These are phyloP conservation scores for Colletotrichum tropicale DNA, from an alignment of 2,329 filamentous ascomycete genomes.

Conservation along the genomic window DNA sequence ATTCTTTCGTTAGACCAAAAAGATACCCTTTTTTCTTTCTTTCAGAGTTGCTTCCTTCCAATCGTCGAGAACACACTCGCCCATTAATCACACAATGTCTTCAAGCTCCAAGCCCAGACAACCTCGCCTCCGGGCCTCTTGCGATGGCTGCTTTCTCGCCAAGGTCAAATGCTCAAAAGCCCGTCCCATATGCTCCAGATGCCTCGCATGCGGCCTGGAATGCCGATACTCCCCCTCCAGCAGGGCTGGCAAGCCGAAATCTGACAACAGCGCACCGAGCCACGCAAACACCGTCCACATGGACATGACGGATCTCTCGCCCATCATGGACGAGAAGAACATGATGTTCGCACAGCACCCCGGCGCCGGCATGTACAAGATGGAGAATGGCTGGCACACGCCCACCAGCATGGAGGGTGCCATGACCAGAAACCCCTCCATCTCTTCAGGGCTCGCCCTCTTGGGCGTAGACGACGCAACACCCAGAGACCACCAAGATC, in stretches of 20 bases:
- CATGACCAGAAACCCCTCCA: slow-evolving; percentile 36
- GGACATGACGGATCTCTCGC: slow-evolving; percentile 26
- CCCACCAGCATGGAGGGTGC: slow-evolving; percentile 37
- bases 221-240: slow-evolving; percentile 59
- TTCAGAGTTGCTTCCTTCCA: neutral
- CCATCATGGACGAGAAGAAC: slow-evolving; percentile 29
- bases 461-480: slow-evolving; percentile 32
- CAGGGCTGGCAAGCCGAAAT: slow-evolving; percentile 53
- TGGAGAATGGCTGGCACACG: slow-evolving; percentile 43
- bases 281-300: slow-evolving; percentile 23
- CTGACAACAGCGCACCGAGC: slow-evolving; percentile 28
- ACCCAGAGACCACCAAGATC: slow-evolving; percentile 20
- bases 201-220: slow-evolving; percentile 51
- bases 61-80: neutral
- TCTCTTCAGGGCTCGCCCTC: slow-evolving; percentile 35
- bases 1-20: slow-evolving; percentile 13
- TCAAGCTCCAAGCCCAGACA: slow-evolving; percentile 36
- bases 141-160: slow-evolving; percentile 59
- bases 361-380: slow-evolving; percentile 36
- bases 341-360: slow-evolving; percentile 32
- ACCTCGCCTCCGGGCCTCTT: slow-evolving; percentile 51
- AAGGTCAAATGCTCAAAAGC: slow-evolving; percentile 62
- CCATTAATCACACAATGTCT: slow-evolving; percentile 17
- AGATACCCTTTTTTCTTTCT: neutral
- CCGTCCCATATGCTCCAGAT: slow-evolving; percentile 57